Conservation (phyloP, 495 filamentous ascomycete species). For the Hypoxylon crocopeplum region DNA sequence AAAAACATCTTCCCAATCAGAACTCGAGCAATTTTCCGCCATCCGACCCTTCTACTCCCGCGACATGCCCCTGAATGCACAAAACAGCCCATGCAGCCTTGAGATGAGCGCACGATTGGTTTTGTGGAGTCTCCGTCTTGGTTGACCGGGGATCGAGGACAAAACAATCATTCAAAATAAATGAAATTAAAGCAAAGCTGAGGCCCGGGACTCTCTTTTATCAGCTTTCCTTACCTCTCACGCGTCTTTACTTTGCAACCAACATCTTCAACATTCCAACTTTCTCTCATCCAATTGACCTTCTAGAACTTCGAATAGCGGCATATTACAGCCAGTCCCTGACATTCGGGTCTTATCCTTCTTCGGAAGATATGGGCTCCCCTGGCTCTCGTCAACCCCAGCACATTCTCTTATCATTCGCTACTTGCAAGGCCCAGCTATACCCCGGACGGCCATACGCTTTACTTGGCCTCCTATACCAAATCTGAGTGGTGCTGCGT, state of each 20-base stretch:
- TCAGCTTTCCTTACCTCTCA: constrained; percentile 4
- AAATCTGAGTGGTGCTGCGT: constrained; percentile 34
- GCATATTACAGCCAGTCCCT: not conserved
- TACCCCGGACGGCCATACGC: constrained; percentile 25
- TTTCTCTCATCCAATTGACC: too few relatives aligned
- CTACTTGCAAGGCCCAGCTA: constrained; percentile 22
- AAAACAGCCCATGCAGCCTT: constrained; percentile 34
- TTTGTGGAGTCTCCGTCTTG: constrained; percentile 22
- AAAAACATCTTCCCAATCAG: constrained; percentile 34
- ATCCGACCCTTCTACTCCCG: constrained; percentile 5
- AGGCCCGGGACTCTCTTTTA: constrained; percentile 11
- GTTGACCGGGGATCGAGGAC: constrained; percentile 27
- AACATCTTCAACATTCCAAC: not conserved
- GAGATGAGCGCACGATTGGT: constrained; percentile 34
- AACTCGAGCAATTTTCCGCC: constrained; percentile 31
- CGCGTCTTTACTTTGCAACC: not conserved
- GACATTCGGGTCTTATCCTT: constrained; percentile 5
- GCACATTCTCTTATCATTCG: constrained; percentile 39
- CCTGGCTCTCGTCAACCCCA: constrained; percentile 24
- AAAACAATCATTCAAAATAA: constrained; percentile 32
- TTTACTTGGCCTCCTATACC: constrained; percentile 27
- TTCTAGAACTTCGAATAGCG: too few relatives aligned
- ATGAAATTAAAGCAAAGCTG: constrained; percentile 37
- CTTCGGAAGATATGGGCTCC: constrained; percentile 28
- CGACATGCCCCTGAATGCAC: constrained; percentile 34